Conservation (phyloP, 768 basidiomycete genomes). For the Podaxis sp. region DNA sequence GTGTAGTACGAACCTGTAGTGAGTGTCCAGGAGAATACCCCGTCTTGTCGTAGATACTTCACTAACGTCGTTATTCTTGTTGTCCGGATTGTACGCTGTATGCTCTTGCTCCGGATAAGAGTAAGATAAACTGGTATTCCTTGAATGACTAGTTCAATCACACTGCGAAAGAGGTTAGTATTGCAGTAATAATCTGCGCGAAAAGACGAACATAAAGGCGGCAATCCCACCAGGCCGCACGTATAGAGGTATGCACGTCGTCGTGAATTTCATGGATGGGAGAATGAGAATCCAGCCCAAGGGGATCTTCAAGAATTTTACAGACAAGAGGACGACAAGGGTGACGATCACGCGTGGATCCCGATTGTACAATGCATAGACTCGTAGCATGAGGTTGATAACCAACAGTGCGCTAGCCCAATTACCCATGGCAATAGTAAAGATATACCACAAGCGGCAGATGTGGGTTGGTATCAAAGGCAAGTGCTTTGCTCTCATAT, state of each 20-base stretch:
- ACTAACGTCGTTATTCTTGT: not conserved
- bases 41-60: not conserved
- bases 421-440: not conserved
- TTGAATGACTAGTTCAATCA: not conserved
- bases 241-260: not conserved
- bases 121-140: not conserved
- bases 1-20: not conserved
- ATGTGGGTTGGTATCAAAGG: not conserved
- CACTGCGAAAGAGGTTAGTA: not conserved
- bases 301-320: not conserved
- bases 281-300: not conserved
- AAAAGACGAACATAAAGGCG: not conserved
- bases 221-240: not conserved
- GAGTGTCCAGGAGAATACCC: not conserved
- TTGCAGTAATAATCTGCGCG: not conserved
- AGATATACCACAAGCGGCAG: not conserved
- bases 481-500: not conserved
- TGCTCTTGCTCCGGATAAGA: not conserved
- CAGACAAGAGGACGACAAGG: not conserved
- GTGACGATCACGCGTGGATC: not conserved
- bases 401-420: not conserved
- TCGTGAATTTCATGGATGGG: not conserved
- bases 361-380: slow-evolving; percentile 1
- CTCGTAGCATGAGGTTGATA: slow-evolving; percentile 4
- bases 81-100: not conserved